phyloP scores from a whole-genome alignment of 192 early-diverging fungal species.

The Dissophora globulifera region DNA sequence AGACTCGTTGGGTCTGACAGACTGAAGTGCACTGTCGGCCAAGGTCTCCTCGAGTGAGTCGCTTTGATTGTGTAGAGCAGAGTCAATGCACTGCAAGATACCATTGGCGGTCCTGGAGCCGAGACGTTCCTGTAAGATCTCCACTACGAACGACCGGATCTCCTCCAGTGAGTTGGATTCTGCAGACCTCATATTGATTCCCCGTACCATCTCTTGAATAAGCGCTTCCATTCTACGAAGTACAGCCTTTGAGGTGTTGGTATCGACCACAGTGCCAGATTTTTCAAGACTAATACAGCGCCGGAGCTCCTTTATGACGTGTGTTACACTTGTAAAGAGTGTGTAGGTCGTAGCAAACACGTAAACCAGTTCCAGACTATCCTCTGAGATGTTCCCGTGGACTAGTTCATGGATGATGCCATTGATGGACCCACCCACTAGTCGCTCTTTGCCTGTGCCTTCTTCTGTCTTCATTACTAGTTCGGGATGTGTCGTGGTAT shows the following conservation, averaged over 20 bases:
- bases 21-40: not conserved
- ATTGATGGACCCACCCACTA: constrained; percentile 27
- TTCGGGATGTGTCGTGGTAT: constrained; percentile 59
- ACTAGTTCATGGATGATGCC: constrained; percentile 72
- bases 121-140: constrained; percentile 3
- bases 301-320: constrained; percentile 30
- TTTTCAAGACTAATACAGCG: constrained; percentile 11
- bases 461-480: constrained; percentile 49
- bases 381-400: constrained; percentile 34
- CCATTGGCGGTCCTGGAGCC: not conserved
- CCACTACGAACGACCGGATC: constrained; percentile 6
- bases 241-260: not conserved
- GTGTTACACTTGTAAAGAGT: constrained; percentile 44
- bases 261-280: not conserved
- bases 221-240: not conserved
- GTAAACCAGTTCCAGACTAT: constrained; percentile 28
- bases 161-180: constrained; percentile 1
- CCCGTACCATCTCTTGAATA: constrained; percentile 13
- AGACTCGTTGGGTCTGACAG: not conserved
- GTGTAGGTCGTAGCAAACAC: constrained; percentile 56
- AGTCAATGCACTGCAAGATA: constrained; percentile 5
- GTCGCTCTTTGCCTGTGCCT: not conserved
- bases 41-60: not conserved
- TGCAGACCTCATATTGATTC: not conserved
- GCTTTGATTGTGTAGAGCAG: not conserved